Conservation (phyloP, 2,329 filamentous ascomycete genomes). For the Thelonectria blattea region DNA sequence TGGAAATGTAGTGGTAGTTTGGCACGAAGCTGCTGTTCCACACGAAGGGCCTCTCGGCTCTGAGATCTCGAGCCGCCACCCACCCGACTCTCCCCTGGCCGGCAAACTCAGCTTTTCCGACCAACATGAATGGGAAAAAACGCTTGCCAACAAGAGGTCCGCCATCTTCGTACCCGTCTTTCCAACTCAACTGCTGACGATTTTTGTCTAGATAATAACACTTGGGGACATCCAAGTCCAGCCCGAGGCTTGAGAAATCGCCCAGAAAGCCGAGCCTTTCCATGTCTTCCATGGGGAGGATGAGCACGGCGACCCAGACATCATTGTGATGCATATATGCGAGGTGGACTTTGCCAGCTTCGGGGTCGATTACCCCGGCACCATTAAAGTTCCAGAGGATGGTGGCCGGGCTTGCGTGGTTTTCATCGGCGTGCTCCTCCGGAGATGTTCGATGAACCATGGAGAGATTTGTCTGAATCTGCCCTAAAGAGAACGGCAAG, state of each 20-base stretch:
- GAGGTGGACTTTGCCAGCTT: conserved; percentile 5
- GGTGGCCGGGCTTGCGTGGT: too few species aligned
- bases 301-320: conserved; percentile 10
- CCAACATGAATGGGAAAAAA: conserved; percentile 4
- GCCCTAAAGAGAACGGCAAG: not conserved
- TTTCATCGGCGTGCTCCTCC: too few species aligned
- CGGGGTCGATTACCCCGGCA: not conserved
- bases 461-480: too few species aligned
- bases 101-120: conserved; percentile 1
- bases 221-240: conserved; percentile 8
- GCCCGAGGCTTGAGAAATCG: conserved; percentile 7
- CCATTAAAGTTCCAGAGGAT: too few species aligned
- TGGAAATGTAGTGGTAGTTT: not conserved
- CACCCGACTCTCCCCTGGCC: conserved; percentile 1
- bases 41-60: not conserved
- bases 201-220: conserved; percentile 8
- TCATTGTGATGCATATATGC: conserved; percentile 13
- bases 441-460: too few species aligned
- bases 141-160: not conserved
- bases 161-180: not conserved
- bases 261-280: not conserved
- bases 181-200: not conserved
- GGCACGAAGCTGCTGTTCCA: not conserved
- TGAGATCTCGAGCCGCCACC: conserved; percentile 3
- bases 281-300: conserved; percentile 3